phyloP scores from a whole-genome alignment of 176 grass and related monocot genomes.

The Oryza brachyantha region DNA sequence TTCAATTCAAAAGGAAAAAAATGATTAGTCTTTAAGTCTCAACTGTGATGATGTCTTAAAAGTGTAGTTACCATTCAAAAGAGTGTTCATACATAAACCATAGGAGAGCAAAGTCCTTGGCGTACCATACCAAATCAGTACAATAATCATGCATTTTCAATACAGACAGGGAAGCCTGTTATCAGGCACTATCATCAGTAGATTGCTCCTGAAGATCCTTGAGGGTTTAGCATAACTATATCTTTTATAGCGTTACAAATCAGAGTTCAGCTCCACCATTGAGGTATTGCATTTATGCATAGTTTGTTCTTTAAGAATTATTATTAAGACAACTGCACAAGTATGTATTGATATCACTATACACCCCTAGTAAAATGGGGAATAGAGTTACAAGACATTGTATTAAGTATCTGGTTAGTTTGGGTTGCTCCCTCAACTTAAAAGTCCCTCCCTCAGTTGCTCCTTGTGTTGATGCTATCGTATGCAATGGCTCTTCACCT shows the following conservation, averaged over 20 bases:
- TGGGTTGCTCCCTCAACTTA: not conserved
- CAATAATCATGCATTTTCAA: no score
- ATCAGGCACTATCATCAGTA: no score
- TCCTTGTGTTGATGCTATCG: not conserved
- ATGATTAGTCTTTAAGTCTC: not conserved
- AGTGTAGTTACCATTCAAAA: not conserved
- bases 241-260: not conserved
- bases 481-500: not conserved
- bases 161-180: no score
- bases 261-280: not conserved
- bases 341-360: slow-evolving; percentile 25
- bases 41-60: no score
- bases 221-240: not conserved
- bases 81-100: not conserved
- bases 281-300: not conserved
- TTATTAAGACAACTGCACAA: slow-evolving; percentile 34
- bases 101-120: no score
- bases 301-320: not conserved
- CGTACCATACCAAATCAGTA: no score
- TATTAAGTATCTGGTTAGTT: slow-evolving; percentile 12
- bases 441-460: no score
- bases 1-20: not conserved
- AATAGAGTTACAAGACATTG: slow-evolving; percentile 13
- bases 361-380: slow-evolving; percentile 13
- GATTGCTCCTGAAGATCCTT: not conserved